A percentile compares a stretch with the other conserved stretches of the same genome.
phyloP scores from a whole-genome alignment of 2,329 filamentous ascomycete species.

The Calonectria hawksworthii region DNA sequence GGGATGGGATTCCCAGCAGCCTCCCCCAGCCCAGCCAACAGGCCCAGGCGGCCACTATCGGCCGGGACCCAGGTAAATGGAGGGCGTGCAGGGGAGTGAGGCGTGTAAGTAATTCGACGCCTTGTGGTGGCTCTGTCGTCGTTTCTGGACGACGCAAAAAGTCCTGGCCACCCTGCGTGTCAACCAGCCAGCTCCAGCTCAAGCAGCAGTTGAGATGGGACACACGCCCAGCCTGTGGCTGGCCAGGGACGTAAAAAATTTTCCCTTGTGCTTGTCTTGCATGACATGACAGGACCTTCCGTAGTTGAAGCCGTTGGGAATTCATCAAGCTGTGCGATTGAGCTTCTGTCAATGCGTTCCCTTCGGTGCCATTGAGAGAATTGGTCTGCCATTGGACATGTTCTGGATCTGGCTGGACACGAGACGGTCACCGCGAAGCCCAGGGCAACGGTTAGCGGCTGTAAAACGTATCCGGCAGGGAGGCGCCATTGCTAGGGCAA shows the following conservation, averaged over 20 bases:
- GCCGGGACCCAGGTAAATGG: constrained; percentile 27
- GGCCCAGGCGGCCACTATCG: constrained; percentile 37
- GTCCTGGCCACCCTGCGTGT: constrained; percentile 20
- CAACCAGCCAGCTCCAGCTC: constrained; percentile 16
- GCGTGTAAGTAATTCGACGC: constrained; percentile 9
- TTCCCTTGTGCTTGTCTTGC: not conserved
- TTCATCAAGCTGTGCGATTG: constrained; percentile 2
- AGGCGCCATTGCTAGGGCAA: constrained; percentile 38
- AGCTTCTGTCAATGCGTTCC: constrained; percentile 10
- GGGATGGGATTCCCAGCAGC: constrained; percentile 35
- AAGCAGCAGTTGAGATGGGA: constrained; percentile 24
- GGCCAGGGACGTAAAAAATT: constrained; percentile 15
- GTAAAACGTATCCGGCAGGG: constrained; percentile 43
- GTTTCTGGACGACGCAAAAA: constrained; percentile 16
- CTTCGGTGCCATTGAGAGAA: not conserved
- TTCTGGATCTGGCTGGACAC: not conserved
- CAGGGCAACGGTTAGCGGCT: constrained; percentile 34
- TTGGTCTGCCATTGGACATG: not conserved
- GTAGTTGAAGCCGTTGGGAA: not conserved
- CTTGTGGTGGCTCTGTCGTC: constrained; percentile 14
- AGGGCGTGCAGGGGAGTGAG: constrained; percentile 25
- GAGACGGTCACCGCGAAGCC: constrained; percentile 5
- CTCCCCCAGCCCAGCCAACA: constrained; percentile 30
- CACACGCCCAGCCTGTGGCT: constrained; percentile 1
- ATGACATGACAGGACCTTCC: not conserved